A percentile compares a stretch with the other conserved stretches of the same genome.
phyloP scores from a whole-genome alignment of 2,329 filamentous ascomycete genomes.

The Phaeosphaeria sp. region DNA sequence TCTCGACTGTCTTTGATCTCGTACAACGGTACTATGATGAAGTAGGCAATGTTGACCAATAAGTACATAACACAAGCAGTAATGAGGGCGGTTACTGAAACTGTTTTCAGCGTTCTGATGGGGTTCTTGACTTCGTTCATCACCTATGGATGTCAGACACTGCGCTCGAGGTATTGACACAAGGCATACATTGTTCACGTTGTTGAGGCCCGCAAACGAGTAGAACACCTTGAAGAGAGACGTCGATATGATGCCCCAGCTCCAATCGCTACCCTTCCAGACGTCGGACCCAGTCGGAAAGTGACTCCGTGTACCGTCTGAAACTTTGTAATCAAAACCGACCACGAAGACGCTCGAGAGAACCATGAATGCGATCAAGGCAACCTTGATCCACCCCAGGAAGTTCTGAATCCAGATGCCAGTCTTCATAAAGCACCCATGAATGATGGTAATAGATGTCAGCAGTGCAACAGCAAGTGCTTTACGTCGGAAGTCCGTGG shows the following conservation, averaged over 20 bases:
- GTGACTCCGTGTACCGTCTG: slow-evolving; percentile 24
- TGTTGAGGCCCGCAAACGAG: slow-evolving; percentile 70
- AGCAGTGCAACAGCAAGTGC: slow-evolving; percentile 52
- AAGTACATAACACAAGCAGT: slow-evolving; percentile 70
- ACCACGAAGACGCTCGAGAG: slow-evolving; percentile 47
- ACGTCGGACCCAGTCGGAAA: slow-evolving; percentile 58
- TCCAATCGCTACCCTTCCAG: slow-evolving; percentile 72
- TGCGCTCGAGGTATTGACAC: no score
- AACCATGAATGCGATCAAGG: slow-evolving; percentile 47
- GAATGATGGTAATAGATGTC: slow-evolving; percentile 46
- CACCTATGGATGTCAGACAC: slow-evolving; percentile 46
- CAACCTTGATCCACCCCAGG: slow-evolving; percentile 50
- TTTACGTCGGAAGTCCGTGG: slow-evolving; percentile 61
- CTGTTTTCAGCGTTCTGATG: slow-evolving; percentile 68
- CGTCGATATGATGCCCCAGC: slow-evolving; percentile 70
- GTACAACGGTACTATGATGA: slow-evolving; percentile 70
- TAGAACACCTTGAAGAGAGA: slow-evolving; percentile 72
- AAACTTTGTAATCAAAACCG: slow-evolving; percentile 24
- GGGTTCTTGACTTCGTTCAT: slow-evolving; percentile 75
- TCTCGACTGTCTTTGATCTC: slow-evolving; percentile 72
- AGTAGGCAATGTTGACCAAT: slow-evolving; percentile 69
- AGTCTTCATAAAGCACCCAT: slow-evolving; percentile 45
- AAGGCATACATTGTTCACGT: slow-evolving; percentile 63
- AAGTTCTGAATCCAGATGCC: slow-evolving; percentile 49
- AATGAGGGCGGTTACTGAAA: slow-evolving; percentile 64